Base-by-base conservation (phyloP, 495 filamentous ascomycete genomes). In the Talaromyces liani region DNA sequence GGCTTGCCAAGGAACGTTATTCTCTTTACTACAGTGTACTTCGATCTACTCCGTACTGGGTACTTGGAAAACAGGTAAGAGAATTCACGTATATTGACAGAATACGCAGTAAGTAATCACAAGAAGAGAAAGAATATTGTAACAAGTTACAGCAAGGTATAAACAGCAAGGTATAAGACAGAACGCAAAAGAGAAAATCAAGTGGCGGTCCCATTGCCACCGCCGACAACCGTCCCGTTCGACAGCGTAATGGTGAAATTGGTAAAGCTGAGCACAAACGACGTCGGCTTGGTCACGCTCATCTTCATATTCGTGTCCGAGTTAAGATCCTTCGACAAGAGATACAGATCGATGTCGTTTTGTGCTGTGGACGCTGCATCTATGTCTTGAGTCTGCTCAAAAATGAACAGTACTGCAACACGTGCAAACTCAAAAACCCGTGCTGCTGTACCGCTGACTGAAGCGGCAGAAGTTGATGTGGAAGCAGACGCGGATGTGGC, bases 341-440 rank as follows among this genome's bases (percentile, higher is more conserved):
- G 63, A 16, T 47, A 64, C 22, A 53, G 27, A 31, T 58, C 55
- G 51, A 64, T 64, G 4, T 60, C 33, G 45, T 36, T 47, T 33
- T 58, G 63, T 16, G 63, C 63, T 6, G 63, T 59, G 10, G 53
- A 67, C 18, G 73, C 74, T 9, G 74, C 72, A 2, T 71, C 66
- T 0, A 84, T 64, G 0, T 71, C 71, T 2, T 75, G 76, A 0
- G 80, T 81, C 60, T 80, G 73, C 67, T 82, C 72, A 41, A 83
- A 70, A 62, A 84, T 78, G 65, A 80, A 82, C 20, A 84, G 70
- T 10, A 84, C 76, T 8, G 79, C 76, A 25, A 77, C 69, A 57
- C 74, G 72, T 1, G 80, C 79, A 65, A 84, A 84, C 29, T 81
- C 74, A 39, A 81, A 73, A 8, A 78, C 70, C 18, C 66, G 61